These are phyloP conservation scores for Globisporangium middletonii DNA, from an alignment of 352 stramenopile species.

Conservation along the genomic window DNA sequence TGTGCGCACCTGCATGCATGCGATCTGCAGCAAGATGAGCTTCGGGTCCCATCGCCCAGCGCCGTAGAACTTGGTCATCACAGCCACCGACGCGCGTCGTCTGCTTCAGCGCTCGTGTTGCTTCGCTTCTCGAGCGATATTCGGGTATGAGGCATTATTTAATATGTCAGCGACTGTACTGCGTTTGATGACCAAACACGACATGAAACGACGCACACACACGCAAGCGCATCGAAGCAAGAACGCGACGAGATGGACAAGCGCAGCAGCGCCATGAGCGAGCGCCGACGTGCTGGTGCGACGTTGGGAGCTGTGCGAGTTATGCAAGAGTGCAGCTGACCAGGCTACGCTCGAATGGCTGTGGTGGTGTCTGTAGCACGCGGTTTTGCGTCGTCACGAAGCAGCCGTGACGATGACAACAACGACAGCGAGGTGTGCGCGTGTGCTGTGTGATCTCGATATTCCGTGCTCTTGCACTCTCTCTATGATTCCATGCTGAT, in stretches of 20 bases:
- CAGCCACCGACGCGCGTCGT: no score
- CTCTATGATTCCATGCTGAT: no score
- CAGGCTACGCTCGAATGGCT: background rate
- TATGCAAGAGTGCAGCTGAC: background rate
- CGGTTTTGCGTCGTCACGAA: slow-evolving; percentile 6
- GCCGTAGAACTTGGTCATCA: slow-evolving; percentile 84
- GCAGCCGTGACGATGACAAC: slow-evolving; percentile 7
- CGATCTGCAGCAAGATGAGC: slow-evolving; percentile 85
- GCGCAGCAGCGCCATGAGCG: slow-evolving; percentile 3
- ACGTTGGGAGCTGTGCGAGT: no score
- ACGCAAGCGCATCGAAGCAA: background rate
- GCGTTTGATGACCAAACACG: background rate
- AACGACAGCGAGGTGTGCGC: slow-evolving; percentile 14
- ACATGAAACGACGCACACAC: slow-evolving; percentile 12
- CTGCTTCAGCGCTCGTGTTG: slow-evolving; percentile 1
- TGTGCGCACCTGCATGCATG: slow-evolving; percentile 74
- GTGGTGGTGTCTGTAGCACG: background rate
- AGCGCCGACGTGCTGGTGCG: slow-evolving; percentile 9
- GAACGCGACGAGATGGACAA: slow-evolving; percentile 6
- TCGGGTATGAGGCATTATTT: background rate
- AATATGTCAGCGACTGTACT: background rate
- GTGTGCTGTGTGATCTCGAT: background rate
- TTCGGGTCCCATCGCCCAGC: slow-evolving; percentile 75
- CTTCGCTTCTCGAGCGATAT: background rate
- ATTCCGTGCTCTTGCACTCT: background rate